These are phyloP conservation scores for Chlorella sp. DNA, from an alignment of 139 green algal species.

Conservation along the genomic window DNA sequence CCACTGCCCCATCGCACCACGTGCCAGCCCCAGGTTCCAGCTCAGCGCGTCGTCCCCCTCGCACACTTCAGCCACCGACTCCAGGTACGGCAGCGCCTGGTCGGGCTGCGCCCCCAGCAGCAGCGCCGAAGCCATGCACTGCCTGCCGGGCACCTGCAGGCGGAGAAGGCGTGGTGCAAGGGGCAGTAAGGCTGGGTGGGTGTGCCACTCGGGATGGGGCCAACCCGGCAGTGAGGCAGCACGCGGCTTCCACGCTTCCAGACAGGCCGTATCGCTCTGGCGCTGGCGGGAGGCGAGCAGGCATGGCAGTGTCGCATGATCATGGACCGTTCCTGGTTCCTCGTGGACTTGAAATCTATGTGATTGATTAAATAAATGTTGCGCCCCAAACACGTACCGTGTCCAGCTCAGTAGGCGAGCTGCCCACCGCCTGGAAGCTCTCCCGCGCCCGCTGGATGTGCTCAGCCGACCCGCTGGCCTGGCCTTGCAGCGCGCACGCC, in stretches of 20 bases:
- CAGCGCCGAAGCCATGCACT: constrained; percentile 90
- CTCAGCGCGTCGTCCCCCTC: constrained; percentile 81
- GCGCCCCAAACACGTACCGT: constrained; percentile 62
- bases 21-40: constrained; percentile 88
- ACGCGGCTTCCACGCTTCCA: no score
- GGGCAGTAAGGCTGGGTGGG: constrained; percentile 16
- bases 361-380: no score
- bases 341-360: no score
- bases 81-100: constrained; percentile 66
- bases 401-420: constrained; percentile 79
- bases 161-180: neutral
- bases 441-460: constrained; percentile 81
- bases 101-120: constrained; percentile 81
- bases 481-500: constrained; percentile 74
- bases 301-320: no score
- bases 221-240: no score
- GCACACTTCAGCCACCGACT: constrained; percentile 65
- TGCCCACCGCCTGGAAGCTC: constrained; percentile 85
- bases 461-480: constrained; percentile 65
- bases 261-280: no score
- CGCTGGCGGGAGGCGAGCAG: no score
- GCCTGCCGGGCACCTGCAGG: constrained; percentile 58
- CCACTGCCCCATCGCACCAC: constrained; percentile 71
- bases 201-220: neutral
- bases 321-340: no score